phyloP scores from a whole-genome alignment of 2,329 filamentous ascomycete genomes.

The Bertia moriformis region DNA sequence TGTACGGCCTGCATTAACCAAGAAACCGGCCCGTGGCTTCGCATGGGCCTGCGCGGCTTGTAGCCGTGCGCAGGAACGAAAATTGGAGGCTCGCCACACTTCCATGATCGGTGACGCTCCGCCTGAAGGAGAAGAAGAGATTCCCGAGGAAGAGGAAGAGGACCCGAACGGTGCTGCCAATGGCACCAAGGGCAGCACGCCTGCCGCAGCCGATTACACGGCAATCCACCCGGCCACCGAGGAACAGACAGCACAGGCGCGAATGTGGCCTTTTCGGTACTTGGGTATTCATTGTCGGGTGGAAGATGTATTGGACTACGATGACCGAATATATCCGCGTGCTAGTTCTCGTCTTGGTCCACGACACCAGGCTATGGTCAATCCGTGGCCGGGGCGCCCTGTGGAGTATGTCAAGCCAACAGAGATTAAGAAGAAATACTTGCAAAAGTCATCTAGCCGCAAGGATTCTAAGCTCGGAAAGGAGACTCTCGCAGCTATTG shows the following conservation, averaged over 20 bases:
- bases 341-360: conserved; percentile 85
- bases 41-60: conserved; percentile 96
- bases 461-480: conserved; percentile 48
- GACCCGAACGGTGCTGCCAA: conserved; percentile 38
- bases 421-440: conserved; percentile 70
- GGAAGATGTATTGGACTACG: conserved; percentile 89
- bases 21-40: conserved; percentile 93
- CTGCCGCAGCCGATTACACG: conserved; percentile 42
- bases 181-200: conserved; percentile 24
- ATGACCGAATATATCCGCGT: conserved; percentile 91
- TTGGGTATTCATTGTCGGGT: conserved; percentile 88
- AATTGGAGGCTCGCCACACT: conserved; percentile 77
- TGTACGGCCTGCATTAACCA: conserved; percentile 77
- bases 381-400: conserved; percentile 71
- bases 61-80: conserved; percentile 87
- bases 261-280: conserved; percentile 92
- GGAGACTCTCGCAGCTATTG: conserved; percentile 63
- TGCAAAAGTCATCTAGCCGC: conserved; percentile 42
- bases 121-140: conserved; percentile 46
- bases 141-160: conserved; percentile 62
- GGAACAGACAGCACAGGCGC: conserved; percentile 82
- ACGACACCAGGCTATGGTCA: conserved; percentile 76
- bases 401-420: conserved; percentile 82
- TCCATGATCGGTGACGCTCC: conserved; percentile 59
- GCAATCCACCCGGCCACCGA: conserved; percentile 49